A percentile compares a stretch with the other conserved stretches of the same genome.
These are phyloP conservation scores for Groenewaldozyma sp. DNA, from an alignment of 1,139 yeast genomes.

Conservation along the genomic window DNA sequence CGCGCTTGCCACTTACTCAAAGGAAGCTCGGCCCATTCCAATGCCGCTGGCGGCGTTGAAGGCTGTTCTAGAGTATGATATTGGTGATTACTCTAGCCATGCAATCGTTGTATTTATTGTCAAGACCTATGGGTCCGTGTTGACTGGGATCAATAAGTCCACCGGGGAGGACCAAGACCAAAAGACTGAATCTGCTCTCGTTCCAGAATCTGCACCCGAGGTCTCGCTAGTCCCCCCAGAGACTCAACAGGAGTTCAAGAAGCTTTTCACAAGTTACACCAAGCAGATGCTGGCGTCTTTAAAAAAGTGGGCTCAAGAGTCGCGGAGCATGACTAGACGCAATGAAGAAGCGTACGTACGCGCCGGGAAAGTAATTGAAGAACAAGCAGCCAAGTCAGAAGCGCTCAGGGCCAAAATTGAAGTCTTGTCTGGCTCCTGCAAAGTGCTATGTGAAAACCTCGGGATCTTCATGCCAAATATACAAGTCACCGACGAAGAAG, in stretches of 20 bases:
- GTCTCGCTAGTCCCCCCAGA: slow-evolving; percentile 15
- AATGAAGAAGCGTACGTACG: slow-evolving; percentile 51
- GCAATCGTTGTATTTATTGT: slow-evolving; percentile 41
- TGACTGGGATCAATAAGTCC: slow-evolving; percentile 1
- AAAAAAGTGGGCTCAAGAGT: slow-evolving; percentile 29
- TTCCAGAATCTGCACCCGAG: neutral
- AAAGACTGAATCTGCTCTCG: neutral
- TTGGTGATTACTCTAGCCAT: slow-evolving; percentile 35
- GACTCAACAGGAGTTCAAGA: slow-evolving; percentile 22
- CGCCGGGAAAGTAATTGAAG: slow-evolving; percentile 56
- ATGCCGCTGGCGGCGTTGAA: slow-evolving; percentile 40
- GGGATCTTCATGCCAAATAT: slow-evolving; percentile 31
- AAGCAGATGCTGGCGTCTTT: slow-evolving; percentile 37
- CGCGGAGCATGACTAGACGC: slow-evolving; percentile 32
- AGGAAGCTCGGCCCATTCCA: slow-evolving; percentile 29
- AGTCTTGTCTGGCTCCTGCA: slow-evolving; percentile 38
- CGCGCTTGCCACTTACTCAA: slow-evolving; percentile 26
- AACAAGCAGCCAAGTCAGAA: slow-evolving; percentile 38
- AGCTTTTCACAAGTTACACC: slow-evolving; percentile 41
- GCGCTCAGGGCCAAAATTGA: slow-evolving; percentile 34
- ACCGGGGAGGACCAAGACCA: neutral
- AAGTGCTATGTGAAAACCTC: slow-evolving; percentile 39
- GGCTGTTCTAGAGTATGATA: slow-evolving; percentile 44
- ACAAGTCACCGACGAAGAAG: slow-evolving; percentile 16
- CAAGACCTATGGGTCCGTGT: slow-evolving; percentile 37